phyloP scores from a whole-genome alignment of 163 green algal genomes.

The Chlorella variabilis region DNA sequence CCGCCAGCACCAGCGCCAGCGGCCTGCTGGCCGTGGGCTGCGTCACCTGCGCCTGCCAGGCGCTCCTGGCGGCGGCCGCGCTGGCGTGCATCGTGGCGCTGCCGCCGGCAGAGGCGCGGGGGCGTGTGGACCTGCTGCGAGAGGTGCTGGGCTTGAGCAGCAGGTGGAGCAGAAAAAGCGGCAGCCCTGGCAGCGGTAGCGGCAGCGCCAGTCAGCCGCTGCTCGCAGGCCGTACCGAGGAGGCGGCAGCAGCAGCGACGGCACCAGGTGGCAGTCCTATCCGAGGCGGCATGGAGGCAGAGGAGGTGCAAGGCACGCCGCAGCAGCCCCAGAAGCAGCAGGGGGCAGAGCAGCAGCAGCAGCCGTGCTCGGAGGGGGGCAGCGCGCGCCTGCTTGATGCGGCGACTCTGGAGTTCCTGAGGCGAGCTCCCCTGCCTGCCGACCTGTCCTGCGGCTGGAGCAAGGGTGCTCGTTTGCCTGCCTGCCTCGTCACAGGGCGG shows the following conservation, averaged over 20 bases:
- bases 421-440: neutral
- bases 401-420: conserved; percentile 2
- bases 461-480: too few species aligned
- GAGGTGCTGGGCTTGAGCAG: neutral
- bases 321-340: neutral
- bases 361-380: too few species aligned
- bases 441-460: too few species aligned
- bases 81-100: conserved; percentile 30
- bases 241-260: neutral
- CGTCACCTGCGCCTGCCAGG: conserved; percentile 32
- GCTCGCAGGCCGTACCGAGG: neutral
- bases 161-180: neutral
- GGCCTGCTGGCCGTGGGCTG: conserved; percentile 33
- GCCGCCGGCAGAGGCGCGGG: conserved; percentile 35
- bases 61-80: conserved; percentile 7
- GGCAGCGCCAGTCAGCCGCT: neutral
- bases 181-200: neutral
- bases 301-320: neutral
- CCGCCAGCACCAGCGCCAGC: neutral
- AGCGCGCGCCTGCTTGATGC: neutral
- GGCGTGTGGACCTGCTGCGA: neutral
- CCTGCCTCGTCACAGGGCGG: neutral
- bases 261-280: neutral
- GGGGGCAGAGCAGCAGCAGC: neutral
- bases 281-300: neutral